A percentile compares a stretch with the other conserved stretches of the same genome.
phyloP scores from a whole-genome alignment of 306 rosid genomes.

The Clitoria ternatea region DNA sequence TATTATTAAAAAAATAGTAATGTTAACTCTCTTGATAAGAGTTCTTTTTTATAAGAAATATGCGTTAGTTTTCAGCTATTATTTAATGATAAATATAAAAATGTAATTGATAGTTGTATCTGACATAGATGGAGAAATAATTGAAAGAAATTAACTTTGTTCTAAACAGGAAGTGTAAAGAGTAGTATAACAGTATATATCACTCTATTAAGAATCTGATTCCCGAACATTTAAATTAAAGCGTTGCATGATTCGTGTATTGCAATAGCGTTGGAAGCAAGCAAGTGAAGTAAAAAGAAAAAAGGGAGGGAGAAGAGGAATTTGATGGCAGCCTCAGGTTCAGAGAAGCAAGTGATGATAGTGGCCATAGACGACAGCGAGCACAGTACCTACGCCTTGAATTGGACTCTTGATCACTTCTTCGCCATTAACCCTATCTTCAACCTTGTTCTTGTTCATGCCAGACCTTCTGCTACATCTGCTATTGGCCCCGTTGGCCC shows the following conservation, averaged over 20 bases:
- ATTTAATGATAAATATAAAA: no score
- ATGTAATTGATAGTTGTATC: no score
- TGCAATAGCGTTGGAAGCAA: neutral
- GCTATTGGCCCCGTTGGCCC: constrained; percentile 63
- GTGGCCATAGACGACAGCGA: constrained; percentile 78
- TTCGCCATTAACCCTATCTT: constrained; percentile 35
- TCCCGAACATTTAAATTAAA: no score
- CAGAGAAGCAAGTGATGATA: constrained; percentile 60
- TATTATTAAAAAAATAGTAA: no score
- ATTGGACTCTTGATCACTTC: constrained; percentile 61
- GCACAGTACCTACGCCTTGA: constrained; percentile 47
- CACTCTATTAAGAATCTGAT: no score
- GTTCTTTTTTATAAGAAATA: no score
- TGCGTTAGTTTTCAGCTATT: no score
- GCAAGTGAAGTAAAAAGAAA: neutral
- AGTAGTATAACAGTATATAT: neutral
- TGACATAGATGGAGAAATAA: no score
- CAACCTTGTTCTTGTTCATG: constrained; percentile 62
- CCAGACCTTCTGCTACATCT: constrained; percentile 48
- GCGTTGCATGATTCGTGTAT: no score
- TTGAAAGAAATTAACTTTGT: no score
- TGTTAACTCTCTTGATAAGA: no score
- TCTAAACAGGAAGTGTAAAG: no score
- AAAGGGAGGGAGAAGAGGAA: neutral
- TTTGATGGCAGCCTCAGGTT: constrained; percentile 22